phyloP scores from a whole-genome alignment of 768 basidiomycete species.

The Tulasnella sp. region DNA sequence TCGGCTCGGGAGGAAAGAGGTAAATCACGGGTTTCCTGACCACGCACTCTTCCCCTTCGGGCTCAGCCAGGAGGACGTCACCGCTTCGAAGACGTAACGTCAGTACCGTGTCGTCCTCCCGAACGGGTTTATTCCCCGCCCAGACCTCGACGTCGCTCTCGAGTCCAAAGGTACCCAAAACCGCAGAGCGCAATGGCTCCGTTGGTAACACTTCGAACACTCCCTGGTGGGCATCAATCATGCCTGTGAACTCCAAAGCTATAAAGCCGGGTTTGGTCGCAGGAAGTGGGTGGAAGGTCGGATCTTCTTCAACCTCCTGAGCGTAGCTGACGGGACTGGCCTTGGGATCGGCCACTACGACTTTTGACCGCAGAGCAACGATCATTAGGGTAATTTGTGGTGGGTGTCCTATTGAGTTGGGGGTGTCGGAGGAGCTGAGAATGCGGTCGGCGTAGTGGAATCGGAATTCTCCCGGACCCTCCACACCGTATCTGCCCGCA shows the following conservation, averaged over 20 bases:
- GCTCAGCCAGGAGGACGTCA: slow-evolving; percentile 3
- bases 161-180: not conserved
- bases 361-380: not conserved
- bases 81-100: not conserved
- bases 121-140: not conserved
- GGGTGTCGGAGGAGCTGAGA: not conserved
- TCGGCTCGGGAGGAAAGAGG: not conserved
- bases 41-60: not conserved
- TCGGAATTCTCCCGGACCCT: not conserved
- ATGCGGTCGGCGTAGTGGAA: not conserved
- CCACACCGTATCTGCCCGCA: not conserved
- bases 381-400: slow-evolving; percentile 8
- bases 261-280: not conserved
- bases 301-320: slow-evolving; percentile 8
- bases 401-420: slow-evolving; percentile 11
- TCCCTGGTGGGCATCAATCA: not conserved
- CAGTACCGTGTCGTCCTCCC: not conserved
- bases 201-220: not conserved
- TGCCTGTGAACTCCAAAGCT: not conserved
- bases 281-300: not conserved
- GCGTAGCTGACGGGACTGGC: slow-evolving; percentile 2
- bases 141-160: not conserved
- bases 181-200: not conserved
- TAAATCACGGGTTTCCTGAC: not conserved
- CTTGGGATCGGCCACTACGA: not conserved